Base-by-base conservation (phyloP, 345 rosid species). In the Lepidium africanum region DNA sequence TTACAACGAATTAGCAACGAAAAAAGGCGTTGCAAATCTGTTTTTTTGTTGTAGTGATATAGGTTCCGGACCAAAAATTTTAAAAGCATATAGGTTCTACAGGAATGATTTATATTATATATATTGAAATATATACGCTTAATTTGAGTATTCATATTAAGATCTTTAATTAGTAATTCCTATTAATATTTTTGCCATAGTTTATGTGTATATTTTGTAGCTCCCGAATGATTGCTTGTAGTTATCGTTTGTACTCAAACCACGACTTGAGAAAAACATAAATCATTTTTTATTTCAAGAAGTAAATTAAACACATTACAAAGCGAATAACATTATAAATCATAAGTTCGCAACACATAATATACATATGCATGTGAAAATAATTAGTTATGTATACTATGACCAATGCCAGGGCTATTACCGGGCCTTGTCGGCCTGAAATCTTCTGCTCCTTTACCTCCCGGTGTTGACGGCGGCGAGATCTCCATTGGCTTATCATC, bases 341-440 rank as follows among this genome's bases (percentile, higher is more conserved):
- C 58, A 37, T 19, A 47, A 51, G 45, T 49, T 58, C 39, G 39
- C 43, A 19, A 67, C 43, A 65, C 51, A 40, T 14, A 58, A 27
- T 27, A 5, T 30, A 30, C 7, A 30, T 30, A 30, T 30, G 7
- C 3, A 71, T 35, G 37, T 37, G 59, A 65, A 58, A 59, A 58
- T 42, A 42, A 59, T 43, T 52, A 73, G 39, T 51, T 25, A 30
- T 66, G 54, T 50, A 67, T 50, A 51, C 72, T 66, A 66, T 86
- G 86, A 2, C 90, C 90, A 41, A 81, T 81, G 36, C 90, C 84
- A 32, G 90, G 87, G 73, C 87, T 85, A 51, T 83, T 84, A 15
- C 90, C 90, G 9, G 90, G 86, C 25, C 80, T 51, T 37, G 90
- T 85, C 11, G 90, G 88, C 65, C 86, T 86, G 74, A 83, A 86